Conservation (phyloP, 345 rosid genomes). For the Kandelia obovata region DNA sequence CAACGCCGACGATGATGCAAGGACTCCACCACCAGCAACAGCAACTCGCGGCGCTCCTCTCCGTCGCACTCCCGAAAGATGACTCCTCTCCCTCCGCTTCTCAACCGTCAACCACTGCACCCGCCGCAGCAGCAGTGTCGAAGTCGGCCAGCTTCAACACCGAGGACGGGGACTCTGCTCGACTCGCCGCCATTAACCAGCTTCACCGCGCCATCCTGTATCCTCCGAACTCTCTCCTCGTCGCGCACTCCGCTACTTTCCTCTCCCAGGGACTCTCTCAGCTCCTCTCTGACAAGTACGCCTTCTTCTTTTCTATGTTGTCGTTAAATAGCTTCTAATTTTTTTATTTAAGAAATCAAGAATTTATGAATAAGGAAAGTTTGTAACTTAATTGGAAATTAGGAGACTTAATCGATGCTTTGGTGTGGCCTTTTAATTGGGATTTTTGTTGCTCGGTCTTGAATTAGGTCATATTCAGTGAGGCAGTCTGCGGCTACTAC, state of each 20-base stretch:
- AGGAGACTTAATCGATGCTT: too few species aligned
- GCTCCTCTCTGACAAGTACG: slow-evolving; percentile 75
- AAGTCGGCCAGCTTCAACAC: slow-evolving; percentile 5
- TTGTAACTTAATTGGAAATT: too few species aligned
- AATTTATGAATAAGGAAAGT: too few species aligned
- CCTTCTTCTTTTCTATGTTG: neutral
- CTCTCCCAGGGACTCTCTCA: slow-evolving; percentile 78
- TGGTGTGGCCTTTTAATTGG: too few species aligned
- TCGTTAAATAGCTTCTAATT: too few species aligned
- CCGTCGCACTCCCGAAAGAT: slow-evolving; percentile 69
- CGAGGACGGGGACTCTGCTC: slow-evolving; percentile 55
- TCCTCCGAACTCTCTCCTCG: slow-evolving; percentile 79
- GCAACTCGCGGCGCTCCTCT: slow-evolving; percentile 69
- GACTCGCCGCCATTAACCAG: slow-evolving; percentile 65
- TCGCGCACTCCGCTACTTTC: slow-evolving; percentile 79
- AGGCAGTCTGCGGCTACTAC: slow-evolving; percentile 71
- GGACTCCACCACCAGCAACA: slow-evolving; percentile 72
- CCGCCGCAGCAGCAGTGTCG: slow-evolving; percentile 20
- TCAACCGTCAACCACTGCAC: slow-evolving; percentile 12
- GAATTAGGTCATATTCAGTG: slow-evolving; percentile 58
- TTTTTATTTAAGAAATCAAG: too few species aligned
- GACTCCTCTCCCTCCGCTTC: slow-evolving; percentile 30
- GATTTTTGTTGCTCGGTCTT: neutral
- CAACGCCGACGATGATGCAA: slow-evolving; percentile 43
- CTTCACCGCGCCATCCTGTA: slow-evolving; percentile 79